A percentile compares a stretch with the other conserved stretches of the same genome.
Evolutionary conservation across 495 filamentous ascomycete species (phyloP).

Genomic region (Daldinia concentrica): DNA sequence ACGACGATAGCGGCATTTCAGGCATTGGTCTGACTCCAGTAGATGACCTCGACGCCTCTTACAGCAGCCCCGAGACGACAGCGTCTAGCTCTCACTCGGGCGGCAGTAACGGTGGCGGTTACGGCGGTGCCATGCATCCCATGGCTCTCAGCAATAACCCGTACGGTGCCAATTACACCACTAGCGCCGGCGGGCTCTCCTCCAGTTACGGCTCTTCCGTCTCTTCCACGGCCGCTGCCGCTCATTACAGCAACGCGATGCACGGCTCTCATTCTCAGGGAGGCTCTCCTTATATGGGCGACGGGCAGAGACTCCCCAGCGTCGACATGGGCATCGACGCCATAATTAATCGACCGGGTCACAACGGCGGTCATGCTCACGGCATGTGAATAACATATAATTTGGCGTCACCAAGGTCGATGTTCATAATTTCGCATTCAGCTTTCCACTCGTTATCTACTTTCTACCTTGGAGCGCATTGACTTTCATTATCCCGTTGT

Average conservation of each 20-base stretch:
- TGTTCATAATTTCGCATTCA: neutral
- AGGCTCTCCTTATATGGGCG: slow-evolving; percentile 57
- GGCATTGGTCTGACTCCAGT: slow-evolving; percentile 61
- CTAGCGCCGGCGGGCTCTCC: slow-evolving; percentile 41
- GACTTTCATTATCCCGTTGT: neutral
- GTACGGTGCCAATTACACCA: slow-evolving; percentile 42
- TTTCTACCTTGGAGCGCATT: neutral
- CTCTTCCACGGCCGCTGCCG: slow-evolving; percentile 37
- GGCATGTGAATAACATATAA: slow-evolving; percentile 29
- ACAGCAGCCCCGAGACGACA: slow-evolving; percentile 59
- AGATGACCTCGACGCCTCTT: slow-evolving; percentile 59
- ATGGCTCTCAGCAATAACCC: slow-evolving; percentile 40
- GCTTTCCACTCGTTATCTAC: slow-evolving; percentile 14
- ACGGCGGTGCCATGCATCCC: slow-evolving; percentile 41
- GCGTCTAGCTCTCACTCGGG: slow-evolving; percentile 46
- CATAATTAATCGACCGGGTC: slow-evolving; percentile 60
- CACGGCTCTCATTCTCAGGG: slow-evolving; percentile 54
- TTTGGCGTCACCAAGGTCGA: neutral
- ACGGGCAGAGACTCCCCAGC: slow-evolving; percentile 58
- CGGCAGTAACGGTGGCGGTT: slow-evolving; percentile 47
- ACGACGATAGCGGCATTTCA: slow-evolving; percentile 60
- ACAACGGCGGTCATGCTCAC: slow-evolving; percentile 30
- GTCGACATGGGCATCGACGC: slow-evolving; percentile 67
- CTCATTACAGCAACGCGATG: slow-evolving; percentile 55
- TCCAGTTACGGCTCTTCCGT: slow-evolving; percentile 49